Base-by-base conservation (phyloP, 2,329 filamentous ascomycete species). In the Fusarium agapanthi region DNA sequence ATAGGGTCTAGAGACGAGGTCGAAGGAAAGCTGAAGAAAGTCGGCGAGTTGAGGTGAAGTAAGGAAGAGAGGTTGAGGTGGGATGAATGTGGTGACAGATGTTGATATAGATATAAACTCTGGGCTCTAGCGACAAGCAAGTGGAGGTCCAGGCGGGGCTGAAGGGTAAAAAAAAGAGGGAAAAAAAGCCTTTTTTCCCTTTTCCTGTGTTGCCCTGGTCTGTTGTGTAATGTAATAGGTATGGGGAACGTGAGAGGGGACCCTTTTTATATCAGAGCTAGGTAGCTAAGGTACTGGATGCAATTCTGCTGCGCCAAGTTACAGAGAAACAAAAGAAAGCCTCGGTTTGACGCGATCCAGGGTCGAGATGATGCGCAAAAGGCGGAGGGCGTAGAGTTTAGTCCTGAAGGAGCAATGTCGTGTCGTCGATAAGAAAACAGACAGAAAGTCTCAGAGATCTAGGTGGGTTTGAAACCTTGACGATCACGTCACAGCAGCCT, bases 341-440 rank as follows among this genome's bases (percentile, higher is more conserved):
- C 59, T 69, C 58, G 58, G 62, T 62, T 77, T 76, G 74, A 76
- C 75, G 75, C 61, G 73, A 77, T 77, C 37, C 59, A 61, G 61
- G 73, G 71, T 44, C 48, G 34, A 61, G 44, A 73, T 73, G 71
- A 73, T 73, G 71, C 47, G 60, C 44, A 61, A 74, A 71, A 38
- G 63, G 71, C 56, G 71, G 63, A 67, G 62, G 54, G 35, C 65
- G 38, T 38, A 55, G 15, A 59, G 44, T 55, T 67, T 68, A 55
- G 48, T 50, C 56, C 51, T 50, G 56, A 68, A 55, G 64, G 58
- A 67, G 47, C 57, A 54, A 54, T 28, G 50, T 40, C 30, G 55
- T 61, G 48, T 59, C 37, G 61, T 72, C 30, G 58, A 69, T 59
- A 55, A 37, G 32, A 28, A 43, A 22, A 44, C 24, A 61, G 34